Base-by-base conservation (phyloP, 2,329 filamentous ascomycete species). In the Aspergillus quadricinctus region DNA sequence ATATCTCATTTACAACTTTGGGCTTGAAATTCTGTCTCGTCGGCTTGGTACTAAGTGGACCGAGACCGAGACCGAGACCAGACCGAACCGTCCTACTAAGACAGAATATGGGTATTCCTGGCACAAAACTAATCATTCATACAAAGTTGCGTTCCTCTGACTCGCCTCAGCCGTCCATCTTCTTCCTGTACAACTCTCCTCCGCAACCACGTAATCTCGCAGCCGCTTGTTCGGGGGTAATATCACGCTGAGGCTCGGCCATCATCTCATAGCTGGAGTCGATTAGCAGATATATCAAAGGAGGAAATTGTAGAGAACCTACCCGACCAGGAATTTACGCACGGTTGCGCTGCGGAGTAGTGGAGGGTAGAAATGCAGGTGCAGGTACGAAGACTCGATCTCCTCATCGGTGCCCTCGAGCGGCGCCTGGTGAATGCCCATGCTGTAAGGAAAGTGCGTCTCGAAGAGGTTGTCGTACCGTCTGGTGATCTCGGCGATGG, bases 311-410 rank as follows among this genome's bases (percentile, higher is more conserved):
- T 19, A 6, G 31, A 50, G 50, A 50, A 72, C 77, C 64, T 69
- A 81, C 61, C 94, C 94, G 35, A 99, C 94, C 52, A 97, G 76
- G 77, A 97, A 99, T 78, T 99, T 99, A 65, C 90, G 87, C 49
- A 99, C 92, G 0, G 92, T 96, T 2, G 94, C 92, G 49, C 92
- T 96, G 55, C 94, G 86, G 61, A 99, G 80, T 49, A 99, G 80
- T 11, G 94, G 94, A 45, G 94, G 94, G 73, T 97, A 97, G 75
- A 99, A 99, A 77, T 99, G 94, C 79, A 99, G 88, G 74, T 99
- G 94, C 70, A 99, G 86, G 75, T 96, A 93, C 64, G 90, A 91
- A 59, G 86, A 86, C 66, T 96, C 89, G 53, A 93, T 83, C 73
- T 97, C 93, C 59, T 95, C 90, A 1, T 85, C 81, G 0, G 84